Percentiles rank a stretch among this genome's conserved stretches.
Conservation (phyloP, 305 asterid genomes). For the Fraxinus greggii region DNA sequence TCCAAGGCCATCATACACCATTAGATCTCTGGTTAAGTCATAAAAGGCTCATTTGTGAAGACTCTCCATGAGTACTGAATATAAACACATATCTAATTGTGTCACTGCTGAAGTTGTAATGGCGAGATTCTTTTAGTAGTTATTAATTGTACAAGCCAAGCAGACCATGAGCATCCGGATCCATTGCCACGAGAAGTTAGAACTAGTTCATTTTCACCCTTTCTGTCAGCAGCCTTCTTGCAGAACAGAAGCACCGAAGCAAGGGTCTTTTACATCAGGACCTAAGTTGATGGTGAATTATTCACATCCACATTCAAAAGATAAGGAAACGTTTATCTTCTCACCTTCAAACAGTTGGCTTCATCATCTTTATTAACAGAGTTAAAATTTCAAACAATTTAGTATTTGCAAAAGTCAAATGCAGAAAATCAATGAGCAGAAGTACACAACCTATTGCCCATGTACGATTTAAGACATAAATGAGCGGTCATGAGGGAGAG, state of each 20-base stretch:
- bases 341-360: background rate
- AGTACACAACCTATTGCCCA: conserved; percentile 9
- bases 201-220: background rate
- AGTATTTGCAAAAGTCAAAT: background rate
- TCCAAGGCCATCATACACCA: background rate
- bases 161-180: background rate
- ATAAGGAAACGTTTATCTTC: background rate
- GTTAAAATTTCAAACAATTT: background rate
- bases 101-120: background rate
- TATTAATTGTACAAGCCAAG: background rate
- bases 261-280: background rate
- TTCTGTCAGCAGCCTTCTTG: background rate
- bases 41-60: background rate
- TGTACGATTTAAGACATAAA: background rate
- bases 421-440: background rate
- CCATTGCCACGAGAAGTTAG: background rate
- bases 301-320: background rate
- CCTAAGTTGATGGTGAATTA: background rate
- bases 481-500: background rate
- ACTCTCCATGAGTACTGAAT: background rate
- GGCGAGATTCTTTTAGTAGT: background rate
- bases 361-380: background rate
- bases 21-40: background rate
- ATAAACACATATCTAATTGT: background rate
- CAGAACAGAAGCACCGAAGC: background rate